Evolutionary conservation across 306 rosid species (phyloP).

Genomic region (Cyclanthera cordifolia): DNA sequence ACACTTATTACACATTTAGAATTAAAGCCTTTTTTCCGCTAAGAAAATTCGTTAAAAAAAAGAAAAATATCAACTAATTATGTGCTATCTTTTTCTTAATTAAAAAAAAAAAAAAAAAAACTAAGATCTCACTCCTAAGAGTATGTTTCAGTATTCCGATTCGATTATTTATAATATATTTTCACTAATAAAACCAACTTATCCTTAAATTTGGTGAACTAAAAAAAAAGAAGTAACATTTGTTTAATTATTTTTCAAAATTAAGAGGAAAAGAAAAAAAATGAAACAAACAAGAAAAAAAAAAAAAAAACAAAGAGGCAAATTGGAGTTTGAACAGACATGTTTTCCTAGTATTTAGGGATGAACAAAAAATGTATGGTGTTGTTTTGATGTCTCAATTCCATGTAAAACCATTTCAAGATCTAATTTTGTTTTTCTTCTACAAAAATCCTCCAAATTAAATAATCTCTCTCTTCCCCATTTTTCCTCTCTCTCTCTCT

Average conservation of each 20-base stretch:
- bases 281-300: no score
- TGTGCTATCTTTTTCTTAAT: neutral
- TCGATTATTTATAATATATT: no score
- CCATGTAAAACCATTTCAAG: neutral
- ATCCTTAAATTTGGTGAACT: no score
- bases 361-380: neutral
- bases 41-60: neutral
- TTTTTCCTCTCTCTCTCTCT: constrained; percentile 3
- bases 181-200: no score
- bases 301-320: neutral
- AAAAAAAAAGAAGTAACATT: no score
- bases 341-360: neutral
- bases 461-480: neutral
- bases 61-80: neutral
- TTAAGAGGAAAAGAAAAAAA: neutral
- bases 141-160: no score
- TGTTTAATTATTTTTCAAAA: no score
- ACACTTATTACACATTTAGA: neutral
- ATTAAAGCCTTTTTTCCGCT: neutral
- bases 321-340: neutral
- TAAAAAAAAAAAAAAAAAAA: no score
- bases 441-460: neutral
- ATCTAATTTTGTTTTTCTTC: neutral
- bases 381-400: neutral
- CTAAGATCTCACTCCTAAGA: no score